Evolutionary conservation across 2,329 filamentous ascomycete species (phyloP).

Genomic region (Cladosporium phlei): DNA sequence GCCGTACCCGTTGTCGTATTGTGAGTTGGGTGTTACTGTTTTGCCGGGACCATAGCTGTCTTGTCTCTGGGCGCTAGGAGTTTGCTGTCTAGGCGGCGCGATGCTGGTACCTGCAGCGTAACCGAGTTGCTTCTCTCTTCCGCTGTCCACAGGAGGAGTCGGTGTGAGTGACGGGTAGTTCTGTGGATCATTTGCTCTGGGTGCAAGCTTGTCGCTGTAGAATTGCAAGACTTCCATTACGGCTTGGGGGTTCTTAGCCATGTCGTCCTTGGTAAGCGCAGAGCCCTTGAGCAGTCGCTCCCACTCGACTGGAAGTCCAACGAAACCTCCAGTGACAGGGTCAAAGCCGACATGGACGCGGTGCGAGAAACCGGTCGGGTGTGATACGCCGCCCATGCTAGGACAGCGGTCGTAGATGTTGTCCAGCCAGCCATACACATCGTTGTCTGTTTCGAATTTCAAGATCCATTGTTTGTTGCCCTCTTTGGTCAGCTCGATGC

Average conservation of each 20-base stretch:
- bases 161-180: slow-evolving; percentile 65
- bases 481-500: slow-evolving; percentile 91
- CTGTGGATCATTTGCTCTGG: slow-evolving; percentile 66
- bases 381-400: slow-evolving; percentile 96
- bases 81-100: slow-evolving; percentile 45
- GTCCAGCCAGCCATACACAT: slow-evolving; percentile 98
- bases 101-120: slow-evolving; percentile 44
- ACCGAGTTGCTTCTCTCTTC: slow-evolving; percentile 46
- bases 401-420: slow-evolving; percentile 95
- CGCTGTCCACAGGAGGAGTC: slow-evolving; percentile 53
- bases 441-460: slow-evolving; percentile 90
- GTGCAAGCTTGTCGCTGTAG: slow-evolving; percentile 73
- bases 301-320: slow-evolving; percentile 92
- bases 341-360: slow-evolving; percentile 97
- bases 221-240: slow-evolving; percentile 78
- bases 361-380: slow-evolving; percentile 96
- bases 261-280: slow-evolving; percentile 96
- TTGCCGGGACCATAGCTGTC: slow-evolving; percentile 38
- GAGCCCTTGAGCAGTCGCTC: slow-evolving; percentile 93
- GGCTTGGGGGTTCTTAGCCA: slow-evolving; percentile 80
- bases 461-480: slow-evolving; percentile 82
- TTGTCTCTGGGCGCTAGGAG: slow-evolving; percentile 39
- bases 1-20: slow-evolving; percentile 3
- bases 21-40: slow-evolving; percentile 21
- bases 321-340: slow-evolving; percentile 88